Evolutionary conservation across 139 green algal genomes (phyloP), one percentile per base, ranked within the genome.

Genomic region (Picochlorum sp.): DNA sequence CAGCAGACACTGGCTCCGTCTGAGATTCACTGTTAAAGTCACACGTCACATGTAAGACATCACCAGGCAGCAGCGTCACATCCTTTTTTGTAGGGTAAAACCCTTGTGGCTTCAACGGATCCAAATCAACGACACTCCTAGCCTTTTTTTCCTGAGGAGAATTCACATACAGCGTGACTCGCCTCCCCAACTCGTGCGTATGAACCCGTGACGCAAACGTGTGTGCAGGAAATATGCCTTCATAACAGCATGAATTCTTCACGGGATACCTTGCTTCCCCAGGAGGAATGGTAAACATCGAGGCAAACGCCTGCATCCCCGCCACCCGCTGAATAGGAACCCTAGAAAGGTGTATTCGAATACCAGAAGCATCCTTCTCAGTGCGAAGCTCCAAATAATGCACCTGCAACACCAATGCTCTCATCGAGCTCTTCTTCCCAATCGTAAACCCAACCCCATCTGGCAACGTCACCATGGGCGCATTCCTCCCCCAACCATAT

Each of bases 401-500:
- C 20, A 94, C 83, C 77, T 94, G 86, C n/a, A 87, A 70, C 10
- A 94, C 87, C 1, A 93, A 47, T 47, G 76, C 73, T 4, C 57
- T 51, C 30, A 87, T 81, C 20, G 62, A 69, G 11, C 77, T 80
- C 13, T 63, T 62, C 2, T 63, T 51, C 20, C 85, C 85, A 15
- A 94, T 79, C 13, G 59, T 71, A 66, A 86, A 94, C 9, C 83
- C 88, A 2, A 85, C 78, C 8, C 82, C 83, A 9, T 81, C 21
- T 0, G 89, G 89, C 11, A 92, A 66, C 7, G 62, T 21, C 63
- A 92, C 66, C n/a, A 72, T 58, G 1, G 77, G 78, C 2, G 89
- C 89, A 41, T 92, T 85, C 44, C 82, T 83, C 49, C 81, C 89
- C 88, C 88, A 96, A 21, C 88, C 88, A 70, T 92, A 96, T 58